Evolutionary conservation across 1,284 basidiomycete genomes (phyloP), one percentile per base, ranked within the genome.

Genomic region (Austroboletus niveus): DNA sequence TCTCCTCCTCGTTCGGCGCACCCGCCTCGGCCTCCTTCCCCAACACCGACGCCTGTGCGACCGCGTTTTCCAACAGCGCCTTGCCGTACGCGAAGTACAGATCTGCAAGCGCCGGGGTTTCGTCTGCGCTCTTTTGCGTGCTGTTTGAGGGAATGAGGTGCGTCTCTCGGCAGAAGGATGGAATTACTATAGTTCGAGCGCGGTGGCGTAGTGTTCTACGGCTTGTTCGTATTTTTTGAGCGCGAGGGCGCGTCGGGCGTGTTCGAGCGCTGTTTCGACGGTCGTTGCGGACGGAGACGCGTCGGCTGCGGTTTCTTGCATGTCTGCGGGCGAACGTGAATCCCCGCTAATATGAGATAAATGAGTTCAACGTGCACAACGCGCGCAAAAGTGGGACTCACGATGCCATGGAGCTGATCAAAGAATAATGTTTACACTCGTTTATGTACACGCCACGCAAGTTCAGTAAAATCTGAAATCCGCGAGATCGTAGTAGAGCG

Each of bases 141-240:
- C 92, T 94, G 49, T 14, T 50, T 9, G 38, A 39, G 10, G 32
- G 22, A 24, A 5, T 24, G 22, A 24, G 22, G 22, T 24, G 22
- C 5, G 22, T 5, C 22, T 24, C 4, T 14, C 3, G 32, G 32
- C 32, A 38, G 36, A 38, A 15, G 36, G 15, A 17, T 15, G 40
- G 49, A 64, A 68, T 55, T 72, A 94, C 93, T 84, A 78, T 53
- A 90, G 69, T 65, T 94, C 92, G 31, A 96, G 80, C 5, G 91
- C 92, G 42, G 81, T 85, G 31, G 88, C 89, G 71, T 94, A 95
- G 66, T 89, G 78, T 43, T 88, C 87, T 6, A 92, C 85, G 1
- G 91, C 88, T 62, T 92, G 84, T 63, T 94, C 92, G 68, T 87
- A 94, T 68, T 92, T 90, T 67, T 80, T 82, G 60, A 95, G 80